Conservation (phyloP, 257 asterid species). For the Parsonsia alboflavescens region DNA sequence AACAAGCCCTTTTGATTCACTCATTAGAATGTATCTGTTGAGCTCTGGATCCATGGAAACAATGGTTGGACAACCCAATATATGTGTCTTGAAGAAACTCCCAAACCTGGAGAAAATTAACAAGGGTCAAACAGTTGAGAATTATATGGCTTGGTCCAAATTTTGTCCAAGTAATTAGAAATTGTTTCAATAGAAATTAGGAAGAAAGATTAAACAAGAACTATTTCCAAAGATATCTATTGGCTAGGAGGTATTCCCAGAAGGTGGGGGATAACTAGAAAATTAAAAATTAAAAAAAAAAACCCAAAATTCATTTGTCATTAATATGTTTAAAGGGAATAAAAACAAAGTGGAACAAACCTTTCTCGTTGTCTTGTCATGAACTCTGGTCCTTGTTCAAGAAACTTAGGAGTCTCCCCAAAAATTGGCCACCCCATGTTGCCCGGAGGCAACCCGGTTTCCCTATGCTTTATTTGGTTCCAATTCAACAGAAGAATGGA, state of each 20-base stretch:
- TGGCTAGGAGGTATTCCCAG: not conserved
- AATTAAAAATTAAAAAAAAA: too few species aligned
- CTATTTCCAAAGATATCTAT: too few species aligned
- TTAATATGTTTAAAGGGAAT: too few species aligned
- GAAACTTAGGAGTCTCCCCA: constrained; percentile 58
- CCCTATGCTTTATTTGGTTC: constrained; percentile 36
- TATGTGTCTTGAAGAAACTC: constrained; percentile 70
- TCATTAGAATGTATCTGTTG: constrained; percentile 64
- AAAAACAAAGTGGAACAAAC: constrained; percentile 14
- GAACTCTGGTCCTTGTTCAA: constrained; percentile 61
- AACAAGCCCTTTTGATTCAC: constrained; percentile 80
- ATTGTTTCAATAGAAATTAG: too few species aligned
- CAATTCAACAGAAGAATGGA: constrained; percentile 39
- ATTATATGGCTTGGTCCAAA: too few species aligned
- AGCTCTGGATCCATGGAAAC: constrained; percentile 88
- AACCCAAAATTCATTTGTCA: too few species aligned
- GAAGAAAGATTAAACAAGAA: too few species aligned
- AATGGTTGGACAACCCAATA: constrained; percentile 81
- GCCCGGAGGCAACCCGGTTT: constrained; percentile 70
- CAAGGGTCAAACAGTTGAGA: too few species aligned
- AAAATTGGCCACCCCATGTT: constrained; percentile 82
- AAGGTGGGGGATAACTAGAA: not conserved
- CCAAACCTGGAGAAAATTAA: too few species aligned
- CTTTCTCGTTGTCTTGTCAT: constrained; percentile 54
- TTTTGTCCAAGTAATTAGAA: too few species aligned